Evolutionary conservation across 2,329 filamentous ascomycete species (phyloP).

Genomic region (Ophiostoma sp.): DNA sequence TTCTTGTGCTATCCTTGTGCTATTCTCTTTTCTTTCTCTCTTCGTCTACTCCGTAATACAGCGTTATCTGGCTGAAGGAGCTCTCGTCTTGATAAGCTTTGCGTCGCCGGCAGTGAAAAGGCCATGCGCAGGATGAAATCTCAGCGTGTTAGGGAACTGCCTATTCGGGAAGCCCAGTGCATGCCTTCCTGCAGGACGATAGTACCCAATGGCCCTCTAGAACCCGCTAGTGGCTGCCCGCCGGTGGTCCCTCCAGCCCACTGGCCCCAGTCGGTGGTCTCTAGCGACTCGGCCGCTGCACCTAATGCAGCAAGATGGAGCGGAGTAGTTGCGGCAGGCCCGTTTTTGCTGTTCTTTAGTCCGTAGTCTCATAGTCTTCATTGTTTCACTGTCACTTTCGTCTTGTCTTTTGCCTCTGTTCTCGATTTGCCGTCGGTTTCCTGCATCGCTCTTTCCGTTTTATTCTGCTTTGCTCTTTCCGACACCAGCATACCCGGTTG

Average conservation of each 20-base stretch:
- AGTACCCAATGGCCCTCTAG: neutral
- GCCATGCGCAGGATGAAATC: neutral
- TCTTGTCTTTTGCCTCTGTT: neutral
- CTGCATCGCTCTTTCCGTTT: neutral
- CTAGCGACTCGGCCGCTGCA: neutral
- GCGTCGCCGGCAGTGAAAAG: neutral
- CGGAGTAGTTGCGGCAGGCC: neutral
- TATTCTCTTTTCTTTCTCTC: no score
- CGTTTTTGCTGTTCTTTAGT: slow-evolving; percentile 8
- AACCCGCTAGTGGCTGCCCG: neutral
- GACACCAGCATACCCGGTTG: neutral
- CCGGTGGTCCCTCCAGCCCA: no score
- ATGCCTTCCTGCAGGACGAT: slow-evolving; percentile 9
- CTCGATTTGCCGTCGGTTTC: neutral
- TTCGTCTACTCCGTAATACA: no score
- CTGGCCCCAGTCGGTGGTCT: no score
- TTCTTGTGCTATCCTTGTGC: no score
- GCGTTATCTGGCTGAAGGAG: no score
- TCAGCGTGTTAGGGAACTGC: slow-evolving; percentile 16
- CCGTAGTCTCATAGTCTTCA: neutral
- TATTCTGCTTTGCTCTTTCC: no score
- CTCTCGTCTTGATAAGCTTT: slow-evolving; percentile 4
- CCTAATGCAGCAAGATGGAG: neutral
- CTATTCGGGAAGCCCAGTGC: slow-evolving; percentile 18
- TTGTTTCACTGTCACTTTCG: neutral